Conservation (phyloP, 495 filamentous ascomycete species). For the Filosporella fistucella region DNA sequence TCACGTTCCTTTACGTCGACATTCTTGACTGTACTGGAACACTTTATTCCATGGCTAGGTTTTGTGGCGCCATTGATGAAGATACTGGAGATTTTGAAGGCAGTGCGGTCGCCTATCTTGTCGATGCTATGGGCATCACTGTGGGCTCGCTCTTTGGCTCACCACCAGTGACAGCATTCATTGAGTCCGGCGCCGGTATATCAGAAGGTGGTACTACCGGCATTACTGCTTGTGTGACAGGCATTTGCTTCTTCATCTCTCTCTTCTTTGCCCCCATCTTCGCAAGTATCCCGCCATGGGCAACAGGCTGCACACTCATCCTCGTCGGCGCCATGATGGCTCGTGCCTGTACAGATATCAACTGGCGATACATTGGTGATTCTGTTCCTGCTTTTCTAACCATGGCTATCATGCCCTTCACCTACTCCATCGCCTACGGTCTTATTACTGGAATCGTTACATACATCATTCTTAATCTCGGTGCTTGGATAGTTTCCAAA, state of each 20-base stretch:
- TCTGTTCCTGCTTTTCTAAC: conserved; percentile 76
- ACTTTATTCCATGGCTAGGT: conserved; percentile 78
- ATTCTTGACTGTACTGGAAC: conserved; percentile 76
- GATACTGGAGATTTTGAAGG: conserved; percentile 75
- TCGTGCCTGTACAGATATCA: conserved; percentile 68
- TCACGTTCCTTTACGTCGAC: conserved; percentile 84
- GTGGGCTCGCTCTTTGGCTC: conserved; percentile 71
- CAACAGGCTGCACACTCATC: conserved; percentile 76
- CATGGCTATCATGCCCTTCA: conserved; percentile 82
- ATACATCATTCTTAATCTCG: conserved; percentile 64
- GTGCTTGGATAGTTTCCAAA: conserved; percentile 61
- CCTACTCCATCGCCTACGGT: conserved; percentile 72
- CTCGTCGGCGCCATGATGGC: conserved; percentile 82
- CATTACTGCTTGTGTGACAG: conserved; percentile 71
- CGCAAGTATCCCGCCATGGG: conserved; percentile 79
- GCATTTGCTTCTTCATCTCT: conserved; percentile 77
- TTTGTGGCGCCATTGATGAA: conserved; percentile 68
- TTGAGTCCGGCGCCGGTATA: conserved; percentile 81
- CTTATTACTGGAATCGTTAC: conserved; percentile 60
- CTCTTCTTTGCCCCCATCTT: conserved; percentile 87
- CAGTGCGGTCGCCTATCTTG: conserved; percentile 70
- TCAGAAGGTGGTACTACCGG: conserved; percentile 79
- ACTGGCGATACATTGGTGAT: conserved; percentile 78
- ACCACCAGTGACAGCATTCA: conserved; percentile 75
- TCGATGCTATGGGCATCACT: conserved; percentile 72